Percentiles rank a stretch among this genome's conserved stretches.
phyloP scores from a whole-genome alignment of 2,329 filamentous ascomycete genomes.

The Penicillium sp. region DNA sequence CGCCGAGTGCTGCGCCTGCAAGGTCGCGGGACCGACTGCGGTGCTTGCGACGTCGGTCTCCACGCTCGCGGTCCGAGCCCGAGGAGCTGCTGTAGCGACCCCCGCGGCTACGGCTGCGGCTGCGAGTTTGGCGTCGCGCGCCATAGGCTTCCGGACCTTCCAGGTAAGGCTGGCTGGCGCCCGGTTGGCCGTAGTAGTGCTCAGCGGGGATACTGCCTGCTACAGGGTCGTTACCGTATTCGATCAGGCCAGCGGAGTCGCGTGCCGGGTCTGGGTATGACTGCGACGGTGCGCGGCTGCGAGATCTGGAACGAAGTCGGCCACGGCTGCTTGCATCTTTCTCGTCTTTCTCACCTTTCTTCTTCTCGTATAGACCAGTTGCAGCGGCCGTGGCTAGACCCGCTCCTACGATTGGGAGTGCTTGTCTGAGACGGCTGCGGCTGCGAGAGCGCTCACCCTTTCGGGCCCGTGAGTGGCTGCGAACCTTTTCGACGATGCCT shows the following conservation, averaged over 20 bases:
- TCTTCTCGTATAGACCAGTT: constrained; percentile 64
- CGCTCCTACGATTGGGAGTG: constrained; percentile 61
- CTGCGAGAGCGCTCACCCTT: constrained; percentile 53
- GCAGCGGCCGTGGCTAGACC: constrained; percentile 63
- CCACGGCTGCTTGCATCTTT: constrained; percentile 46
- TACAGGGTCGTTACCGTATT: constrained; percentile 65
- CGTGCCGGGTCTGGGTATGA: constrained; percentile 42
- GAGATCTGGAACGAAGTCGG: constrained; percentile 49
- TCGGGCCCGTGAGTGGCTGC: constrained; percentile 59
- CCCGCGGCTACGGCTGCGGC: constrained; percentile 44
- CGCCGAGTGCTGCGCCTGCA: constrained; percentile 58
- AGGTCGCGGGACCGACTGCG: constrained; percentile 46
- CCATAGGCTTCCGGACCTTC: constrained; percentile 45
- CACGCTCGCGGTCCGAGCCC: constrained; percentile 39
- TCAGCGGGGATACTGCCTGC: constrained; percentile 54
- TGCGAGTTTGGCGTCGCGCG: constrained; percentile 51
- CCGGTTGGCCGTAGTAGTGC: constrained; percentile 48
- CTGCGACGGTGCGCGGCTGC: constrained; percentile 43
- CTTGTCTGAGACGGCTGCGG: constrained; percentile 57
- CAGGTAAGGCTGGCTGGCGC: constrained; percentile 36
- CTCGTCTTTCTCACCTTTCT: constrained; percentile 60
- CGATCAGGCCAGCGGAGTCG: constrained; percentile 57
- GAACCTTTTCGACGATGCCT: constrained; percentile 59
- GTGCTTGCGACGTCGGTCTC: constrained; percentile 35
- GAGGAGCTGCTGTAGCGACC: constrained; percentile 38